Percentiles rank a stretch among this genome's conserved stretches.
Evolutionary conservation across 2,329 filamentous ascomycete species (phyloP).

Genomic region (Fusarium torreyae): DNA sequence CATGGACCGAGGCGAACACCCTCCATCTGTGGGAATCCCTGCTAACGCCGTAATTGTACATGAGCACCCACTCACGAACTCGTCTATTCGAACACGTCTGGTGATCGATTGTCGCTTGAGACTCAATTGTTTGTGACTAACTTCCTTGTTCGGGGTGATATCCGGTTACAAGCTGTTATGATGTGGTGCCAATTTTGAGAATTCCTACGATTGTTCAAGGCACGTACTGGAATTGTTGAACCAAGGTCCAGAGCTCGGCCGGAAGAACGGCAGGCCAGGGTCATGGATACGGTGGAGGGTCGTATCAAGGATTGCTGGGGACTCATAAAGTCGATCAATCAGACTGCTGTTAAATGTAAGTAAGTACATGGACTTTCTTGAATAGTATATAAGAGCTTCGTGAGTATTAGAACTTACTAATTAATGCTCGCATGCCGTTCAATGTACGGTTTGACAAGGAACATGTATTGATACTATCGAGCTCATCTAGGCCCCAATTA

Average conservation of each 20-base stretch:
- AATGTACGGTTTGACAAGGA: not conserved
- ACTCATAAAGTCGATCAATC: not conserved
- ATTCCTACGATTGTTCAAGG: not conserved
- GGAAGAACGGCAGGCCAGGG: slow-evolving; percentile 1
- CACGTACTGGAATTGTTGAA: no score
- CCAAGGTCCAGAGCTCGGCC: not conserved
- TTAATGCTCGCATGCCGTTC: no score
- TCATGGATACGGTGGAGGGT: slow-evolving; percentile 22
- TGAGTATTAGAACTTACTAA: no score
- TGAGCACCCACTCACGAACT: slow-evolving; percentile 17
- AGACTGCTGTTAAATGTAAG: not conserved
- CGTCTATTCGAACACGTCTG: slow-evolving; percentile 1
- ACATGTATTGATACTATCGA: not conserved
- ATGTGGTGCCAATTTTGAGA: not conserved
- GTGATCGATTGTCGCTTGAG: slow-evolving; percentile 9
- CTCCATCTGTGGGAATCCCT: slow-evolving; percentile 26
- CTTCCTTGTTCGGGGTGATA: slow-evolving; percentile 20
- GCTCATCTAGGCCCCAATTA: slow-evolving; percentile 7
- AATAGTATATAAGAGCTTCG: not conserved
- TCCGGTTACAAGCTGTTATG: slow-evolving; percentile 10
- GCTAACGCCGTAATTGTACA: slow-evolving; percentile 43
- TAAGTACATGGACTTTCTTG: not conserved
- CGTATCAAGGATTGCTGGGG: slow-evolving; percentile 21
- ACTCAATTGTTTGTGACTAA: slow-evolving; percentile 7
- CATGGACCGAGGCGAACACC: slow-evolving; percentile 34